Conservation (phyloP, 805 yeast genomes). For the Saccharomycopsis oosterbeekiorum region DNA sequence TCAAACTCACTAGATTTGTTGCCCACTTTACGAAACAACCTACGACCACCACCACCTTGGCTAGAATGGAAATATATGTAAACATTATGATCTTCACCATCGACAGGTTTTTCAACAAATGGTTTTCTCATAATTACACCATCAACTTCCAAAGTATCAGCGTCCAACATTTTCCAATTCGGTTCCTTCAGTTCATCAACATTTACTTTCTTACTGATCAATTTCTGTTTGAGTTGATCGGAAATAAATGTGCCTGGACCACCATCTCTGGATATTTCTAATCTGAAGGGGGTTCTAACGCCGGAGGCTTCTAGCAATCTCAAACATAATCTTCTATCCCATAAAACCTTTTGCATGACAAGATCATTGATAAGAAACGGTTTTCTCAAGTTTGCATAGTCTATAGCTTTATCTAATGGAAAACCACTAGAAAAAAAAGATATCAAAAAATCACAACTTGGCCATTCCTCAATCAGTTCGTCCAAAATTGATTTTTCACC, state of each 20-base stretch:
- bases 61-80: slow-evolving; percentile 80
- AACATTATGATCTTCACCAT: slow-evolving; percentile 97
- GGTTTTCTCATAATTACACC: slow-evolving; percentile 75
- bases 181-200: slow-evolving; percentile 48
- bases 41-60: slow-evolving; percentile 96
- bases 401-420: slow-evolving; percentile 91
- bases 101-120: slow-evolving; percentile 96
- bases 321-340: slow-evolving; percentile 93
- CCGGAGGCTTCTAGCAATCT: slow-evolving; percentile 63
- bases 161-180: slow-evolving; percentile 78
- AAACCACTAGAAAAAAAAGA: slow-evolving; percentile 94
- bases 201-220: slow-evolving; percentile 53
- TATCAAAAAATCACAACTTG: slow-evolving; percentile 91
- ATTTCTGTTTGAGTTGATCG: slow-evolving; percentile 48
- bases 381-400: slow-evolving; percentile 77
- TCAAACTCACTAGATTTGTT: slow-evolving; percentile 96
- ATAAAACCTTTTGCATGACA: slow-evolving; percentile 82
- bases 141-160: slow-evolving; percentile 68
- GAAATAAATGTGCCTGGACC: slow-evolving; percentile 69
- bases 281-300: slow-evolving; percentile 85
- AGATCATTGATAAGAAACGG: slow-evolving; percentile 87
- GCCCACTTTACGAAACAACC: slow-evolving; percentile 90
- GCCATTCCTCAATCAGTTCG: slow-evolving; percentile 94
- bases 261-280: slow-evolving; percentile 91
- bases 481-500: slow-evolving; percentile 96